These are phyloP conservation scores for Pestalotiopsis sp. DNA, from an alignment of 2,329 filamentous ascomycete species.

Conservation along the genomic window DNA sequence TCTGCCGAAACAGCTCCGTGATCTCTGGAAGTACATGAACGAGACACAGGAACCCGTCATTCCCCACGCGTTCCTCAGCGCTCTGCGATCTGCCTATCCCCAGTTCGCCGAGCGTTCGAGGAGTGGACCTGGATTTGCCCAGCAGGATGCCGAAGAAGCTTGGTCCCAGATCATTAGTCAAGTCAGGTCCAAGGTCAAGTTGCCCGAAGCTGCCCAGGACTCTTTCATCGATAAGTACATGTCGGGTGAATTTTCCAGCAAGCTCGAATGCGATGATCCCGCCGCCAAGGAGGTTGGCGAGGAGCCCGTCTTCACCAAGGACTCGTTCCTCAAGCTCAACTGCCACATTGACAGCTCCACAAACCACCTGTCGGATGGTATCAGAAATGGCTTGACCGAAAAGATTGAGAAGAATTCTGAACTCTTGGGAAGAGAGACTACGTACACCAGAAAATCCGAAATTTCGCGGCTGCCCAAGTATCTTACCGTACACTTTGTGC, in stretches of 20 bases:
- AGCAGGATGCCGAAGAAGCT: slow-evolving; percentile 97
- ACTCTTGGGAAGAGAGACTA: slow-evolving; percentile 74
- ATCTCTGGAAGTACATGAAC: slow-evolving; percentile 87
- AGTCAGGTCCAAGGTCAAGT: slow-evolving; percentile 75
- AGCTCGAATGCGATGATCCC: slow-evolving; percentile 82
- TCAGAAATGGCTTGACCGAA: slow-evolving; percentile 80
- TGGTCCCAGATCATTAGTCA: slow-evolving; percentile 95
- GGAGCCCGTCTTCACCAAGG: slow-evolving; percentile 66
- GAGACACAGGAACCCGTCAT: slow-evolving; percentile 86
- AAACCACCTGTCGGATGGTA: slow-evolving; percentile 90
- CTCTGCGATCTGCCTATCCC: slow-evolving; percentile 79
- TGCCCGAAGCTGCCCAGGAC: slow-evolving; percentile 48
- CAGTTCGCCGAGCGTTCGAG: slow-evolving; percentile 92
- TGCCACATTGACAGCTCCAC: slow-evolving; percentile 89
- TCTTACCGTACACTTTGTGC: slow-evolving; percentile 93
- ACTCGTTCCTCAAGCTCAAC: slow-evolving; percentile 88
- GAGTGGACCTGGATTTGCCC: slow-evolving; percentile 83
- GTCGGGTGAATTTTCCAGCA: slow-evolving; percentile 77
- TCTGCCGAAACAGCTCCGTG: slow-evolving; percentile 75
- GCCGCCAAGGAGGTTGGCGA: slow-evolving; percentile 76
- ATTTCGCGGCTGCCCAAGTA: slow-evolving; percentile 93
- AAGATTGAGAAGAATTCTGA: slow-evolving; percentile 89
- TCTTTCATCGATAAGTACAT: slow-evolving; percentile 93
- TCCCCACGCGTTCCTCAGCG: slow-evolving; percentile 80
- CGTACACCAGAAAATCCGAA: slow-evolving; percentile 89